Evolutionary conservation across 1,284 basidiomycete species (phyloP), one percentile per base, ranked within the genome.

Genomic region (Ganoderma multipileum): DNA sequence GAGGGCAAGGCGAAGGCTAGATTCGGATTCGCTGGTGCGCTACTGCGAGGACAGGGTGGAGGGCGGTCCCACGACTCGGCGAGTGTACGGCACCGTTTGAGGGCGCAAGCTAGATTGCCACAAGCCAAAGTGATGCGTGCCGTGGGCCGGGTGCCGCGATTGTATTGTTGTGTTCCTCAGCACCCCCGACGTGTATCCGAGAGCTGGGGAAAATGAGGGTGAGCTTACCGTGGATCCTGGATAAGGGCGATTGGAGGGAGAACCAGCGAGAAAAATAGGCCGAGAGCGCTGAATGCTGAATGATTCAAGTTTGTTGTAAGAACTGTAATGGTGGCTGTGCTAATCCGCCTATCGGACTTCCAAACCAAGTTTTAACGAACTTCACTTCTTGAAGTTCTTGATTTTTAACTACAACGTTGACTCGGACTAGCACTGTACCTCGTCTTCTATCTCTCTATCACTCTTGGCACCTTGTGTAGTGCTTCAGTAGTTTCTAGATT

Each of bases 81-180:
- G n/a, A n/a, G 52, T 55, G 52, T 55, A 55, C 52, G 52, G 52
- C 52, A 55, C 52, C 55, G 55, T 36, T 58, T 58, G 55, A 58
- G 33, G 38, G 33, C 55, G 55, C 55, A 58, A 58, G 55, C 8
- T 38, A 36, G 55, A 58, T 58, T 58, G 55, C 20, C 30, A 33
- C 55, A 58, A 58, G 55, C 55, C 55, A 58, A 58, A 58, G 18
- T 38, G 55, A 58, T 14, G 33, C 12, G 20, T 50, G 47, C 23
- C 47, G 47, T n/a, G 55, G n/a, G 36, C n/a, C 55, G 30, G 30
- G 2, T 23, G 33, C 11, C n/a, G 55, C 52, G 28, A 55, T 20
- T 55, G 55, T 58, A 58, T 58, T 58, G 55, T n/a, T 58, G 33
- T 23, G 55, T 38, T 23, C n/a, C 23, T 50, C 23, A 50, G 47